These are phyloP conservation scores for Platanthera guangdongensis DNA, from an alignment of 106 monocot species.

Conservation along the genomic window DNA sequence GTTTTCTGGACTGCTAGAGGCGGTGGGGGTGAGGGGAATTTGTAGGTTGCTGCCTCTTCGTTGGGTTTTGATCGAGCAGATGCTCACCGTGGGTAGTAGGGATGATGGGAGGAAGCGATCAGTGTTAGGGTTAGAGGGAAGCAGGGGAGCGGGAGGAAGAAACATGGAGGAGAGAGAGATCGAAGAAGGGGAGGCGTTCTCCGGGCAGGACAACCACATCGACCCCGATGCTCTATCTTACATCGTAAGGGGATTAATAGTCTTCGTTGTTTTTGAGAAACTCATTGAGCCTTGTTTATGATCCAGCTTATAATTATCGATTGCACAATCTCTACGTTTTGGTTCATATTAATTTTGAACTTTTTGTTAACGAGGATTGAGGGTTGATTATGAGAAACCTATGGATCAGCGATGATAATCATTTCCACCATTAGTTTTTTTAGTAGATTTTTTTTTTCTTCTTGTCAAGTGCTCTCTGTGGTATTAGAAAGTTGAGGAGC, in stretches of 20 bases:
- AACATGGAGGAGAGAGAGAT: conserved; percentile 62
- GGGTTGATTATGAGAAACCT: not conserved
- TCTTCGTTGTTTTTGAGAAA: no score
- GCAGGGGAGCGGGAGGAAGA: not conserved
- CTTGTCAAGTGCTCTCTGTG: not conserved
- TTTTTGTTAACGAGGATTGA: not conserved
- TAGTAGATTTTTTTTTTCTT: not conserved
- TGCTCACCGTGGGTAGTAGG: conserved; percentile 38
- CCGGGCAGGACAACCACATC: conserved; percentile 29
- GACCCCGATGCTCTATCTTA: conserved; percentile 53
- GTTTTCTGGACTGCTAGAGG: not conserved
- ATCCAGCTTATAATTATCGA: not conserved
- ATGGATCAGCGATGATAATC: not conserved
- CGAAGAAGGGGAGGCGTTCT: conserved; percentile 62
- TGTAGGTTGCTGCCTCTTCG: not conserved
- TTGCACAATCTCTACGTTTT: not conserved
- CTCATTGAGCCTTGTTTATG: not conserved
- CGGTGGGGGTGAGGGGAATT: not conserved
- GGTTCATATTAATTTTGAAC: not conserved
- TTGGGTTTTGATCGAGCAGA: conserved; percentile 15
- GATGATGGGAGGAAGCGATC: conserved; percentile 35
- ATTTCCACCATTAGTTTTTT: not conserved
- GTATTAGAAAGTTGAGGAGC: not conserved
- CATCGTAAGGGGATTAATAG: conserved; percentile 33
- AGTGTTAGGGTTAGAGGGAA: conserved; percentile 29